Evolutionary conservation across 2,329 filamentous ascomycete genomes (phyloP).

Genomic region (Magnaporthiopsis incrustans): DNA sequence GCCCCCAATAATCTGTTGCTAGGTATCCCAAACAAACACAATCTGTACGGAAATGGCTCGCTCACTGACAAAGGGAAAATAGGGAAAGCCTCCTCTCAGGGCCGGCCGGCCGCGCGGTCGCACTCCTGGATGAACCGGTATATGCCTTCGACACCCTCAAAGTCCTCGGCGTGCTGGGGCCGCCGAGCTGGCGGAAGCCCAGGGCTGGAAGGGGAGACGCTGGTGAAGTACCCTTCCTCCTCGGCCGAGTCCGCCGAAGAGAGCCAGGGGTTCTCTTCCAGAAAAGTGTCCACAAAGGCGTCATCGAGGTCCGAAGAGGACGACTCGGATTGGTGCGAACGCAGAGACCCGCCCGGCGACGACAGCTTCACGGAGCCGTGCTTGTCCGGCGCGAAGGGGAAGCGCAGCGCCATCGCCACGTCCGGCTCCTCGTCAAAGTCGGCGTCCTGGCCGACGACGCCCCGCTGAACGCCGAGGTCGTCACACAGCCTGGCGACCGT

Average conservation of each 20-base stretch:
- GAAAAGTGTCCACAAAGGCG: slow-evolving; percentile 31
- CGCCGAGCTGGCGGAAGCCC: neutral
- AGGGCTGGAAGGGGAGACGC: neutral
- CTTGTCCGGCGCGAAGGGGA: slow-evolving; percentile 69
- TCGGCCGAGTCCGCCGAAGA: slow-evolving; percentile 24
- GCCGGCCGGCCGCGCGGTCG: slow-evolving; percentile 27
- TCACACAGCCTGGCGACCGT: slow-evolving; percentile 78
- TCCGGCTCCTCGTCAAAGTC: slow-evolving; percentile 63
- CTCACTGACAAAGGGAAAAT: slow-evolving; percentile 6
- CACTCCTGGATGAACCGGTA: slow-evolving; percentile 53
- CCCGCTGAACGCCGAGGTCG: slow-evolving; percentile 77
- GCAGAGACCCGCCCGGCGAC: slow-evolving; percentile 40
- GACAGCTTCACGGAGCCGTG: slow-evolving; percentile 23
- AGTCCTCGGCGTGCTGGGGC: slow-evolving; percentile 36
- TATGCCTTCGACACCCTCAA: slow-evolving; percentile 48
- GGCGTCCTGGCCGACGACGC: slow-evolving; percentile 67
- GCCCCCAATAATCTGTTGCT: neutral
- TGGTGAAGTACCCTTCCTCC: slow-evolving; percentile 40
- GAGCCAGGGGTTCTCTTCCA: slow-evolving; percentile 40
- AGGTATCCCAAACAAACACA: neutral
- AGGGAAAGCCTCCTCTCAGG: neutral
- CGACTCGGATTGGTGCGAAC: slow-evolving; percentile 27
- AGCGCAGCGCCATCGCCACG: slow-evolving; percentile 67
- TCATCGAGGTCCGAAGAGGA: slow-evolving; percentile 24
- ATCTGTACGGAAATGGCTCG: neutral